Evolutionary conservation across 1,284 basidiomycete genomes (phyloP), one percentile per base, ranked within the genome.

Genomic region (Pseudozyma pruni): DNA sequence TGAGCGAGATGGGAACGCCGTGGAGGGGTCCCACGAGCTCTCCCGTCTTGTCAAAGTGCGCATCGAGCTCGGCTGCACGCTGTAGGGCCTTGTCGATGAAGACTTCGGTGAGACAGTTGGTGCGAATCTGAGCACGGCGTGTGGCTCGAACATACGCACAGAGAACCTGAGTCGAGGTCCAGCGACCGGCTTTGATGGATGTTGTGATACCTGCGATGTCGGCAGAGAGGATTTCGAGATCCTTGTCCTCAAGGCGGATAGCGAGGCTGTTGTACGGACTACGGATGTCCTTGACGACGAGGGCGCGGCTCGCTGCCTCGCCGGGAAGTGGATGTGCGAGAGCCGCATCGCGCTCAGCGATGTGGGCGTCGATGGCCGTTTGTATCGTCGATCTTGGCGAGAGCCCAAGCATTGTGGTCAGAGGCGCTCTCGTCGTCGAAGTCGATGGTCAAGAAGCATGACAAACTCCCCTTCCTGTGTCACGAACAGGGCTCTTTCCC

Each of bases 21-120:
- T 81, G 78, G 4, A 82, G 57, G 8, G 88, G 88, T 0, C 93
- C 93, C 17, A 86, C 86, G 23, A 91, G 75, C 60, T 84, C 84
- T 41, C 87, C 87, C 0, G 89, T 90, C 14, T 78, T 68, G 2
- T 85, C 85, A 74, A 90, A 91, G 67, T 90, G 87, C 4, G 83
- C 83, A 75, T 93, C 91, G 3, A 92, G 85, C 34, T 85, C 85
- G 40, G 84, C 83, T 0, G 90, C 91, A 58, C 86, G 85, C 56
- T 85, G 79, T n/a, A 87, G 85, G 4, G 90, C 91, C 50, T 87
- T 85, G 20, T 86, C 86, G 58, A 78, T 91, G 90, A 83, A 91
- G 22, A 76, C 72, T 85, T 93, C 92, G 2, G 91, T 93, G 22
- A 92, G 74, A 78, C 89, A 90, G 76, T 93, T 93, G 7, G 89